A percentile compares a stretch with the other conserved stretches of the same genome.
phyloP scores from a whole-genome alignment of 257 asterid species.

The Petunia axillaris region DNA sequence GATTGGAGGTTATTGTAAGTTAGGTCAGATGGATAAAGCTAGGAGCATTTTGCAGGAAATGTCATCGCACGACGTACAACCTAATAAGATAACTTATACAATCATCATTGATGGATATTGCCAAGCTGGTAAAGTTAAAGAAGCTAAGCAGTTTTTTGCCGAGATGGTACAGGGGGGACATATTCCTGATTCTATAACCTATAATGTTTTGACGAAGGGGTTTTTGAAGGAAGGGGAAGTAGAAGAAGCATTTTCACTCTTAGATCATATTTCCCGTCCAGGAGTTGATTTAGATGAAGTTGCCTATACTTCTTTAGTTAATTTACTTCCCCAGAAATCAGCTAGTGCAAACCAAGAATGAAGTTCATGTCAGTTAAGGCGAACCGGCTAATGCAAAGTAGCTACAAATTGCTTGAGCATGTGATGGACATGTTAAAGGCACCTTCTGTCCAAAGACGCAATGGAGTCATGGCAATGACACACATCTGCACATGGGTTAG shows the following conservation, averaged over 20 bases:
- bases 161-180: constrained; percentile 74
- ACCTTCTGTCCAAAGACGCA: background rate
- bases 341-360: constrained; percentile 43
- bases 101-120: constrained; percentile 69
- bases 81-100: constrained; percentile 83
- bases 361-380: background rate
- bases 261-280: constrained; percentile 56
- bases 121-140: constrained; percentile 59
- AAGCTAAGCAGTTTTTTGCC: constrained; percentile 53
- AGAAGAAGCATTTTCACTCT: constrained; percentile 57
- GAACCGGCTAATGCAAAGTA: background rate
- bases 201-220: constrained; percentile 58
- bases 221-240: constrained; percentile 63
- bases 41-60: constrained; percentile 63
- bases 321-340: constrained; percentile 51
- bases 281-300: constrained; percentile 68
- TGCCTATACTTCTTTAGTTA: constrained; percentile 66
- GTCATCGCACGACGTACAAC: constrained; percentile 53
- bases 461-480: background rate
- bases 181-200: constrained; percentile 71
- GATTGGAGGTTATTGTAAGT: constrained; percentile 73
- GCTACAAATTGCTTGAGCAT: background rate
- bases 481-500: constrained; percentile 19
- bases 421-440: background rate
- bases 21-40: constrained; percentile 74